Base-by-base conservation (phyloP, 108 stramenopile species). In the Phaeodactylum tricornutum region DNA sequence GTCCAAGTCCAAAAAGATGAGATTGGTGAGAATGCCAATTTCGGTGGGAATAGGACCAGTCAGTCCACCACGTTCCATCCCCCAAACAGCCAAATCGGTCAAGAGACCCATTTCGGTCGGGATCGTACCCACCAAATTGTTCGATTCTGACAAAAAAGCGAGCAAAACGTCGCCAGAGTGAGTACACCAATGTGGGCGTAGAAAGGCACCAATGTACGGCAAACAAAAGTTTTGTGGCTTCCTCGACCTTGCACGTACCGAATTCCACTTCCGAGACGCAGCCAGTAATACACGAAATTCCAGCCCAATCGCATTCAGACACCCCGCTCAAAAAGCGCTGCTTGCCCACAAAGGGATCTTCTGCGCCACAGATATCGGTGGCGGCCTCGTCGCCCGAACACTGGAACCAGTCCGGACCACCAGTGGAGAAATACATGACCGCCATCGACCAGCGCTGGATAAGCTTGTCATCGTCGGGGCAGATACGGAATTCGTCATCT, bases 381-480 rank as follows among this genome's bases (percentile, higher is more conserved):
- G 53, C 54, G 17, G 6, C 20, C 11, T 47, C 45, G 23, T 51
- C 47, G 17, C 25, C 59, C 19, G 66, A 36, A 29, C 60, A 72
- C 60, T 75, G 42, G 1, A 40, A 28, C 87, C 87, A 89, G 34
- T 39, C 29, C 30, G 76, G 69, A 0, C 86, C 86, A 8, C 49
- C 52, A 7, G 79, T 76, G 4, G 74, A 62, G 51, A 63, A 84
- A 57, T 88, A 88, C 62, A 88, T 73, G 16, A 72, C 66, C 5
- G 78, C 86, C 40, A 88, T 46, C 1, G 56, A 72, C 58, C 77
- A 88, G 14, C 86, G 86, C 47, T 88, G 86, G 14, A 76, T 32
- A 11, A 76, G 24, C 26, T 63, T 55, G 26, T 25, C 19, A 21
- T 64, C 55, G 27, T 60, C 50, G 2, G 68, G 69, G 43, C 75